These are phyloP conservation scores for Sclerospora graminicola DNA, from an alignment of 352 stramenopile species.

Conservation along the genomic window DNA sequence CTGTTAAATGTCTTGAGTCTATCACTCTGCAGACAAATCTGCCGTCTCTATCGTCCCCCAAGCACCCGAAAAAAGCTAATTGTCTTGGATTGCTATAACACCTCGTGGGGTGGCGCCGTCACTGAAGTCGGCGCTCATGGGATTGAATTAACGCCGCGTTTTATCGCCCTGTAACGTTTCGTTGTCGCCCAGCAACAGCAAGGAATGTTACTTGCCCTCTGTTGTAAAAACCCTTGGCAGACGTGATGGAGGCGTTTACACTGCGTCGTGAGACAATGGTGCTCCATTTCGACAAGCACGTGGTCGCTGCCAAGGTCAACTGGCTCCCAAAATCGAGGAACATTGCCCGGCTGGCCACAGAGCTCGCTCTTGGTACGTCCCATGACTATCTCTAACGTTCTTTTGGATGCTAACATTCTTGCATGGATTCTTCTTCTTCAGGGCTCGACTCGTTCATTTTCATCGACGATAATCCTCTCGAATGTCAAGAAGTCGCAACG, in stretches of 20 bases:
- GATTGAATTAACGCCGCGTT: too few relatives aligned
- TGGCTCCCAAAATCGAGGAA: constrained; percentile 60
- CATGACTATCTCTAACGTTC: too few relatives aligned
- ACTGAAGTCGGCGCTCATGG: too few relatives aligned
- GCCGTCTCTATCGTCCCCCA: too few relatives aligned
- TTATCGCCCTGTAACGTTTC: constrained; percentile 55
- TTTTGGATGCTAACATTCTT: too few relatives aligned
- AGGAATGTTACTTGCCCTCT: constrained; percentile 49
- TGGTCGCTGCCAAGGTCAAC: constrained; percentile 49
- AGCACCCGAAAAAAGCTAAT: too few relatives aligned
- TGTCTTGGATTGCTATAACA: constrained; percentile 72
- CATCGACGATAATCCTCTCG: too few relatives aligned
- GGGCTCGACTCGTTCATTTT: constrained; percentile 52
- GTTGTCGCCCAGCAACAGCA: constrained; percentile 29
- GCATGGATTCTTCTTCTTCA: neutral
- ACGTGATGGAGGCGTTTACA: constrained; percentile 41
- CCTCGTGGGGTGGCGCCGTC: constrained; percentile 55
- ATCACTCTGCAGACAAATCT: too few relatives aligned
- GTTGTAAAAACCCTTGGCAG: constrained; percentile 54
- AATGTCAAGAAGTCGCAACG: constrained; percentile 50
- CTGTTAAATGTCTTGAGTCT: too few relatives aligned
- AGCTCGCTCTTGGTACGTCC: constrained; percentile 48
- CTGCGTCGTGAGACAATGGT: constrained; percentile 34
- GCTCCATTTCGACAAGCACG: constrained; percentile 35
- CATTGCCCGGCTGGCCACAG: constrained; percentile 34